Conservation (phyloP, 2,329 filamentous ascomycete species). For the Thielaviopsis euricoi region DNA sequence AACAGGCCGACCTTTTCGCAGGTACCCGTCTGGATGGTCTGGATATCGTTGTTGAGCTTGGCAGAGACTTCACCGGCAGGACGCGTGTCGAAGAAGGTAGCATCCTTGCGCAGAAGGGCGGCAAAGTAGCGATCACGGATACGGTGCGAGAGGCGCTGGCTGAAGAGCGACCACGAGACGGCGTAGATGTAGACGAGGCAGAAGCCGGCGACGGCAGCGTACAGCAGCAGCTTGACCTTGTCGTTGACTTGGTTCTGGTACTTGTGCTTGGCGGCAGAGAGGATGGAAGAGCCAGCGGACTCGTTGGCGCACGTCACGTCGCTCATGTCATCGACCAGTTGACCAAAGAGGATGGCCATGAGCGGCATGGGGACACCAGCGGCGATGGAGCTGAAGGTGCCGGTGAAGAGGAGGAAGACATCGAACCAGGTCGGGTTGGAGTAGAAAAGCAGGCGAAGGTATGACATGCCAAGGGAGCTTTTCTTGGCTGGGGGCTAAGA, state of each 20-base stretch:
- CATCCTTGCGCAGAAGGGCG: conserved; percentile 42
- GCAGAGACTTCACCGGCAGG: conserved; percentile 46
- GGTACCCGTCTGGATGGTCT: conserved; percentile 49
- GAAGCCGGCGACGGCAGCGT: conserved; percentile 47
- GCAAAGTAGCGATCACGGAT: conserved; percentile 44
- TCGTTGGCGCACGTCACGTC: conserved; percentile 32
- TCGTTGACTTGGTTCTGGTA: conserved; percentile 29
- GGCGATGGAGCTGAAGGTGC: conserved; percentile 30
- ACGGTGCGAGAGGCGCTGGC: conserved; percentile 45
- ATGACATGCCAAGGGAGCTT: conserved; percentile 20
- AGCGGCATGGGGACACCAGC: conserved; percentile 48
- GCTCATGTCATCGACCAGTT: conserved; percentile 46
- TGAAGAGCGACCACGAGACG: conserved; percentile 46
- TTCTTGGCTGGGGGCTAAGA: neutral
- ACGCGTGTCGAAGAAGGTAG: conserved; percentile 46
- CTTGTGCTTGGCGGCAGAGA: conserved; percentile 16
- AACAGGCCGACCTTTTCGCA: conserved; percentile 55
- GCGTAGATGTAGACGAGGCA: conserved; percentile 47
- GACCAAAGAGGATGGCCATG: conserved; percentile 46
- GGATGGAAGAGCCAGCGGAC: conserved; percentile 11
- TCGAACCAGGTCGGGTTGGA: conserved; percentile 28
- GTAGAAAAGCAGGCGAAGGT: conserved; percentile 28
- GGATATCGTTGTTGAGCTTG: conserved; percentile 48
- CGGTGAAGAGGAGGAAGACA: conserved; percentile 24
- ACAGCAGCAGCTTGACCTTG: conserved; percentile 45